Base-by-base conservation (phyloP, 1,139 yeast species). In the Pichia sp. region DNA sequence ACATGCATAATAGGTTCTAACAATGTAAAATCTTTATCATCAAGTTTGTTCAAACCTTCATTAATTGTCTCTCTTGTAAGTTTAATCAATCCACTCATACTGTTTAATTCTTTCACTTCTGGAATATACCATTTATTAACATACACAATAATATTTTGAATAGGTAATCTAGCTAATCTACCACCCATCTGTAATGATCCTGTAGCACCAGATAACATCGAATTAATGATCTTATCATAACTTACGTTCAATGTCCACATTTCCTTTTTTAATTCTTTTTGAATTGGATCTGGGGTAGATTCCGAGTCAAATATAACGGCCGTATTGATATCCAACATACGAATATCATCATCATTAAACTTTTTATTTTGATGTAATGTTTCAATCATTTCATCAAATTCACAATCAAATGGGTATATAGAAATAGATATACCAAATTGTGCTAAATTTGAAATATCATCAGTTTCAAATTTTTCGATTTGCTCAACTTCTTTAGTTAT, bases 1-100 rank as follows among this genome's bases (percentile, higher is more conserved):
- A 87, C 80, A 31, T 74, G 69, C 97, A 91, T 89, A 21, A 84
- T 70, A 0, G 98, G 98, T 60, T 91, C 97, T 58, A 89, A 67
- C 1, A 88, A 60, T 1, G 78, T 70, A 54, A 74, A 76, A 3
- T 63, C 55, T 1, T 48, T 48, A 2, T 52, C 59, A 26, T 54
- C 48, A 6, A 63, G 53, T 28, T 49, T 60, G 28, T 33, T 53
- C 24, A 60, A 56, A 0, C 74, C 69, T 24, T 69, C 68, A 9
- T 63, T 51, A 5, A 74, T 61, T 0, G 74, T 67, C 23, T 63
- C 53, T 39, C 83, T 66, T 1, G 73, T 64, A 5, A 74, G 60
- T 6, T 65, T 59, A 21, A 78, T 61, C 26, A 79, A 52, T 2
- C 68, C 59, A 25, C 66, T 60, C 0, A 69, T 53, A 16, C 35